phyloP scores from a whole-genome alignment of 1,139 yeast genomes.

The Lodderomyces pseudojiufengensis region DNA sequence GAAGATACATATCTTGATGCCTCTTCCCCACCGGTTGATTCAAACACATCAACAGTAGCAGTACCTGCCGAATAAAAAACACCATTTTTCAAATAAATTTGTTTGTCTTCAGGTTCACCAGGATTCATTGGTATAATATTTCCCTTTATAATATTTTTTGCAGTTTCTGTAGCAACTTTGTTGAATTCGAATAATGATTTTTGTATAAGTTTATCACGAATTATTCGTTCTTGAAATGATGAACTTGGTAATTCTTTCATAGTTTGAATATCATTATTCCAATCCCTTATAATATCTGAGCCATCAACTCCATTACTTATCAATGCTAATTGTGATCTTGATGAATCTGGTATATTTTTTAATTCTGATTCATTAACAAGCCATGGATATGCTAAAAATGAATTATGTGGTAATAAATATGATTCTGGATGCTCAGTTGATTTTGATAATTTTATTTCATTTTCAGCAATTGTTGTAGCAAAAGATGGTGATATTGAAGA shows the following conservation, averaged over 20 bases:
- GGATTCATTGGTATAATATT: conserved; percentile 81
- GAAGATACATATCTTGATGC: conserved; percentile 81
- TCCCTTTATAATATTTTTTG: conserved; percentile 70
- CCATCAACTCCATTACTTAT: conserved; percentile 57
- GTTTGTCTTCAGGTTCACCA: conserved; percentile 54
- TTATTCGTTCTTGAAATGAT: conserved; percentile 61
- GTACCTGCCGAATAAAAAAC: conserved; percentile 80
- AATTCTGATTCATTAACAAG: conserved; percentile 37
- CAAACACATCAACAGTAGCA: conserved; percentile 70
- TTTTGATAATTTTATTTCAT: conserved; percentile 38
- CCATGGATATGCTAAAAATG: conserved; percentile 75
- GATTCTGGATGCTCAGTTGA: conserved; percentile 53
- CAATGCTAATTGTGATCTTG: conserved; percentile 58
- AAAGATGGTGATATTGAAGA: conserved; percentile 53
- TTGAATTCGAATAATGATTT: conserved; percentile 79
- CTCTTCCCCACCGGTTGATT: conserved; percentile 69
- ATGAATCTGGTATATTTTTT: conserved; percentile 49
- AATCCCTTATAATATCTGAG: conserved; percentile 60
- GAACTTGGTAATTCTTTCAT: conserved; percentile 65
- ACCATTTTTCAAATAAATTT: conserved; percentile 73
- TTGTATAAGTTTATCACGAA: conserved; percentile 72
- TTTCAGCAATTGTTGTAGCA: conserved; percentile 35
- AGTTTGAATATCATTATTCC: conserved; percentile 89
- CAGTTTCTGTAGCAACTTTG: conserved; percentile 72
- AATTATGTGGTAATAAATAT: conserved; percentile 57